Conservation (phyloP, 2,329 filamentous ascomycete genomes). For the Arthrinium puccinioides region DNA sequence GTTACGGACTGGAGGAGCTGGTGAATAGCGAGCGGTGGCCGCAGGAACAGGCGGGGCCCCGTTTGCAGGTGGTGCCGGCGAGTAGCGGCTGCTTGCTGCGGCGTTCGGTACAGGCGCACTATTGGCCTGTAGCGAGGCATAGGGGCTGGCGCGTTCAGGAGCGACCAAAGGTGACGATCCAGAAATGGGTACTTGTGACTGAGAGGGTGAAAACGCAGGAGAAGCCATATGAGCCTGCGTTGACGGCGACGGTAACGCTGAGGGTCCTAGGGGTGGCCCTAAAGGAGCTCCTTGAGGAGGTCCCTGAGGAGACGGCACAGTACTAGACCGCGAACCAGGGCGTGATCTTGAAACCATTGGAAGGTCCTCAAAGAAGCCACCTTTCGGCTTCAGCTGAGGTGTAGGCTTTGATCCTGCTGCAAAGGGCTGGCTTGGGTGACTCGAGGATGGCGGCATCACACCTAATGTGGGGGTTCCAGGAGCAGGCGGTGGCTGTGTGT, state of each 20-base stretch:
- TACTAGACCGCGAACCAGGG: slow-evolving; percentile 45
- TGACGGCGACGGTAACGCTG: slow-evolving; percentile 7
- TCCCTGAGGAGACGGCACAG: slow-evolving; percentile 12
- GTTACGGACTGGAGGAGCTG: slow-evolving; percentile 36
- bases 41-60: slow-evolving; percentile 28
- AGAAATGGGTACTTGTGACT: too few species aligned
- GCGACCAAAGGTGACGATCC: too few species aligned
- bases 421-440: slow-evolving; percentile 24
- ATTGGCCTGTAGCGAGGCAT: slow-evolving; percentile 37
- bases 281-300: slow-evolving; percentile 18
- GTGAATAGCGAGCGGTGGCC: slow-evolving; percentile 47
- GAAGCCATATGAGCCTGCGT: slow-evolving; percentile 9
- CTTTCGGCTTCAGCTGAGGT: slow-evolving; percentile 29
- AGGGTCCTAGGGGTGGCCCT: slow-evolving; percentile 19
- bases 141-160: slow-evolving; percentile 45
- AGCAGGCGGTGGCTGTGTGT: slow-evolving; percentile 18
- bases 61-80: slow-evolving; percentile 46
- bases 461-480: slow-evolving; percentile 15
- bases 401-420: slow-evolving; percentile 25
- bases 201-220: slow-evolving; percentile 9
- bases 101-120: slow-evolving; percentile 21
- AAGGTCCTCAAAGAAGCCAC: slow-evolving; percentile 72
- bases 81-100: slow-evolving; percentile 46
- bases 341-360: slow-evolving; percentile 57
- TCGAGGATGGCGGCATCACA: slow-evolving; percentile 29